Evolutionary conservation across 2,329 filamentous ascomycete genomes (phyloP).

Genomic region (Colletotrichum sp.): DNA sequence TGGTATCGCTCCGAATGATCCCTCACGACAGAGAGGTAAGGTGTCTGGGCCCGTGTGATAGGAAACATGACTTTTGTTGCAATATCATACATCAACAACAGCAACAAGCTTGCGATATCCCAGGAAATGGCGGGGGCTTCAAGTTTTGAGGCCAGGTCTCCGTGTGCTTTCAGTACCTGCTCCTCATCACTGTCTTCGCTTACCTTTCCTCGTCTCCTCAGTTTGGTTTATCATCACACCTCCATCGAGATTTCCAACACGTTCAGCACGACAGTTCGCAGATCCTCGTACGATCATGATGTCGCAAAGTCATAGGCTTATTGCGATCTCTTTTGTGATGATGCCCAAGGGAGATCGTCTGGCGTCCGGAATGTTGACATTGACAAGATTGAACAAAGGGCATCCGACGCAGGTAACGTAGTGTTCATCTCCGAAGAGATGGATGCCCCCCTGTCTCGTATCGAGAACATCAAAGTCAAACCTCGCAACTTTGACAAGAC

Average conservation of each 20-base stretch:
- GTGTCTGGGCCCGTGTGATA: not conserved
- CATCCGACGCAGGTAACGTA: not conserved
- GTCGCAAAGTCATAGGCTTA: not conserved
- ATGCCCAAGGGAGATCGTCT: not conserved
- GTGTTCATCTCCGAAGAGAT: not conserved
- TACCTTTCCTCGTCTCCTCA: not conserved
- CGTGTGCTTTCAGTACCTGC: not conserved
- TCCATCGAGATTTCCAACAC: not conserved
- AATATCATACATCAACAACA: not conserved
- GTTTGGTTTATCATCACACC: not conserved
- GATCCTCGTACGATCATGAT: not conserved
- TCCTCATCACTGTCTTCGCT: not conserved
- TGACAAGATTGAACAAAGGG: not conserved
- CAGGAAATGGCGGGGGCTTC: not conserved
- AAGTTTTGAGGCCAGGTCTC: not conserved
- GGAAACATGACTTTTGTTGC: not conserved
- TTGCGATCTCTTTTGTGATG: not conserved
- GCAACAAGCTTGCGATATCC: not conserved
- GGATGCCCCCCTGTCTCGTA: not conserved
- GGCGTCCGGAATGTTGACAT: not conserved
- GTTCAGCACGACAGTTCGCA: not conserved
- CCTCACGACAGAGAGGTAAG: not conserved
- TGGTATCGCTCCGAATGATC: not conserved
- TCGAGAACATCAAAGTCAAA: not conserved
- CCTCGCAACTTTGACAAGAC: not conserved